These are phyloP conservation scores for Entomortierella chlamydospora DNA, from an alignment of 192 early-diverging fungal species.

Conservation along the genomic window DNA sequence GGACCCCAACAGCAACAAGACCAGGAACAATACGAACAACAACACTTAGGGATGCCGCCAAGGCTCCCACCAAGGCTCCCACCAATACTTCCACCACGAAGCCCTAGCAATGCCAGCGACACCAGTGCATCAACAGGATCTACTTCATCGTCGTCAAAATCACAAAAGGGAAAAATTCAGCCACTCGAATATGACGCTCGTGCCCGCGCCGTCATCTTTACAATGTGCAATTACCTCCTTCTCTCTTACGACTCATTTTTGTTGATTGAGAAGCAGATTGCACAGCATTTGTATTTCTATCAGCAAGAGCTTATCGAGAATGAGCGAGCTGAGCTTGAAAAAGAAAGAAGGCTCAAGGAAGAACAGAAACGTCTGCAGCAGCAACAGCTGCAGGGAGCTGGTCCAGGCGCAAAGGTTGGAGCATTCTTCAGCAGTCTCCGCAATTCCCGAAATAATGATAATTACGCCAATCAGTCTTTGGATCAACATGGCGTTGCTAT, in stretches of 20 bases:
- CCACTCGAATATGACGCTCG: conserved; percentile 64
- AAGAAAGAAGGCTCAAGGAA: conserved; percentile 20
- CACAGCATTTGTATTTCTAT: conserved; percentile 66
- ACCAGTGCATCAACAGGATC: conserved; percentile 8
- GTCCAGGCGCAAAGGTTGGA: conserved; percentile 24
- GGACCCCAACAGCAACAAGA: not conserved
- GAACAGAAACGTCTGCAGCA: conserved; percentile 15
- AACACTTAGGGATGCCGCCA: conserved; percentile 8
- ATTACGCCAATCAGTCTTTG: not conserved
- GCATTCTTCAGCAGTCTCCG: conserved; percentile 36
- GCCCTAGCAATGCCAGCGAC: conserved; percentile 1
- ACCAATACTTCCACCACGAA: conserved; percentile 26
- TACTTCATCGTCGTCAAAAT: not conserved
- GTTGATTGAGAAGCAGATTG: conserved; percentile 58
- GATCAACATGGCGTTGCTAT: conserved; percentile 50
- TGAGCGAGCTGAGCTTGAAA: conserved; percentile 17
- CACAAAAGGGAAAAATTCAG: conserved; percentile 12
- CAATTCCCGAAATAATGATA: conserved; percentile 1
- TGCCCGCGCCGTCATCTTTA: conserved; percentile 58
- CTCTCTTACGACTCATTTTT: conserved; percentile 38
- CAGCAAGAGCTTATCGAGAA: conserved; percentile 51
- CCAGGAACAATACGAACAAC: conserved; percentile 1
- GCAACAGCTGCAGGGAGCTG: conserved; percentile 15
- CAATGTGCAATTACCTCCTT: conserved; percentile 46
- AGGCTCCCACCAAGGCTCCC: conserved; percentile 23